Evolutionary conservation across 1,139 yeast genomes (phyloP).

Genomic region (Geotrichum histeridarum): DNA sequence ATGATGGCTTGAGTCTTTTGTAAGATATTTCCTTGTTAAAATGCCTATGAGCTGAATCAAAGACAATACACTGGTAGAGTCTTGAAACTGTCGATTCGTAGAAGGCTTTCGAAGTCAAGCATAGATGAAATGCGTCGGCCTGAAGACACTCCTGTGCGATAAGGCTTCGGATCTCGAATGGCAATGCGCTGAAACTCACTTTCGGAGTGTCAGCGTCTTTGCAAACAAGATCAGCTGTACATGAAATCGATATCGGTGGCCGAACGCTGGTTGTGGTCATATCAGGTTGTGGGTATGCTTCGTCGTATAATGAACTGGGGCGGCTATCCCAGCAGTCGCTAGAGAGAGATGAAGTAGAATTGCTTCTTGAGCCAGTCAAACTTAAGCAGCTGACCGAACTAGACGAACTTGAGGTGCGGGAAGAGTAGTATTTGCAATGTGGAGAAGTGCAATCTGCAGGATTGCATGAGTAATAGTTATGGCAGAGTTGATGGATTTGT

Average conservation of each 20-base stretch:
- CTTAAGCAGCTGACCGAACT: too few relatives aligned
- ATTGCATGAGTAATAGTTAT: not conserved
- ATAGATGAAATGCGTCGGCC: slow-evolving; percentile 29
- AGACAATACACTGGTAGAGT: slow-evolving; percentile 27
- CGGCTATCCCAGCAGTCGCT: not conserved
- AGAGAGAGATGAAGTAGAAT: not conserved
- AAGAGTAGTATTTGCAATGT: too few relatives aligned
- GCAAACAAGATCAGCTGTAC: not conserved
- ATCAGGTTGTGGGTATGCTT: not conserved
- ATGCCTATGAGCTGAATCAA: slow-evolving; percentile 27
- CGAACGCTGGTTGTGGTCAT: not conserved
- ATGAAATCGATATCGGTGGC: not conserved
- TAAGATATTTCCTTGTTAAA: slow-evolving; percentile 24
- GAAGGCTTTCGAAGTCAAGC: slow-evolving; percentile 21
- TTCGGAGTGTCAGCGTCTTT: not conserved
- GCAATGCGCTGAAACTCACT: slow-evolving; percentile 31
- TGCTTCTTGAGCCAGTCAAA: not conserved
- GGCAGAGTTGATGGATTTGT: not conserved
- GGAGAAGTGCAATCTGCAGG: not conserved
- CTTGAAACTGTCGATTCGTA: slow-evolving; percentile 24
- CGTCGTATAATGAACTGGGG: not conserved
- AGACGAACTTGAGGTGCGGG: too few relatives aligned
- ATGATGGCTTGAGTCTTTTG: slow-evolving; percentile 15
- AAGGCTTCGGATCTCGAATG: slow-evolving; percentile 34
- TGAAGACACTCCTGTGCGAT: slow-evolving; percentile 27